Evolutionary conservation across 2,329 filamentous ascomycete species (phyloP), one percentile per base, ranked within the genome.

Genomic region (Aspergillus puulaauensis): DNA sequence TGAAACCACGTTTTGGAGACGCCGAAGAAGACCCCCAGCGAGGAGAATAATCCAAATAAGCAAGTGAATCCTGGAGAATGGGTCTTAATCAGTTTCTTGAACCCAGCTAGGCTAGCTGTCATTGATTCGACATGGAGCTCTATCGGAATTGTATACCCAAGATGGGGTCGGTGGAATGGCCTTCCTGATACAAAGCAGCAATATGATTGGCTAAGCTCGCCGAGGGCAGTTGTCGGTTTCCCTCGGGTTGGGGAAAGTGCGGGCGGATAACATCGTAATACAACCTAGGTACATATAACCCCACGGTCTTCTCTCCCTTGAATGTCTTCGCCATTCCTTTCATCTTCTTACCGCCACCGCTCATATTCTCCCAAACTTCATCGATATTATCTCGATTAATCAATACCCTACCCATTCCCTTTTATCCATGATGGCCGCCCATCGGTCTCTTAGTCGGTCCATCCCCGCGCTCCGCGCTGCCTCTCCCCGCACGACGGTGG

Each of bases 391-490:
- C 41, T 52, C 35, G 27, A 52, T 39, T 45, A 12, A 39, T 6
- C 31, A 3, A 37, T 46, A 19, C 24, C 2, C 27, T 41, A 47
- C 37, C 23, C 47, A 24, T 37, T 49, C 19, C 27, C 11, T 17
- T 43, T 39, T 17, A 39, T 11, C 52, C 64, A 72, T 52, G 49
- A 75, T 75, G 73, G 72, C 73, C 64, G 70, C 73, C 65, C 66
- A 71, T 63, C 73, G 71, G 65, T 74, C 72, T 47, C 57, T 75
- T 60, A 62, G 68, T 59, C 67, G 69, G 52, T 71, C 72, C 56
- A 65, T 76, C 68, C 73, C 75, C 69, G 65, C 73, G 66, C 72
- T 77, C 65, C 70, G 69, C 65, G 68, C 66, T 56, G 63, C 62
- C 15, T 63, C 67, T 69, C 73, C 73, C 73, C 72, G 71, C 71